Evolutionary conservation across 108 stramenopile genomes (phyloP), one percentile per base, ranked within the genome.

Genomic region (Stephanodiscus minutulus): DNA sequence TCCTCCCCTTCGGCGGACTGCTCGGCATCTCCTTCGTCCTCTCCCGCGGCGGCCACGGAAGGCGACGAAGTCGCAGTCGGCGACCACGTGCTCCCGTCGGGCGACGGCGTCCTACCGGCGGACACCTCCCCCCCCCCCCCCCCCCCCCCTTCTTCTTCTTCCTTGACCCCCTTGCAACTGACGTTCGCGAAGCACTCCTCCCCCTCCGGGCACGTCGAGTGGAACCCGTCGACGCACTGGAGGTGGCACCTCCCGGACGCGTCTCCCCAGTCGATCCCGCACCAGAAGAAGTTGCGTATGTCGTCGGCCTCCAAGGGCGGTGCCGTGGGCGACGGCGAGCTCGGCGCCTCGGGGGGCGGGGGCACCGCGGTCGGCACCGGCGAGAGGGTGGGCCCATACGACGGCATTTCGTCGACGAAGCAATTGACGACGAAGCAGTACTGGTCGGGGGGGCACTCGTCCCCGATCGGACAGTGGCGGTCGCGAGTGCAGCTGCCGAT

Each of bases 101-200:
- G 39, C 39, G 39, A 39, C 9, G 39, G 39, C 11, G 39, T 39
- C 7, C 39, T 39, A 0, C 39, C 39, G 9, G 5, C 7, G 39
- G 39, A 39, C 39, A 9, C 39, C 39, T 39, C 39, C 1, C 5
- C 39, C 7, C 11, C 39, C 1, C 39, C 39, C 5, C 9, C 39
- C 8, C n/a, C 12, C 12, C 18, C 12, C 17, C 22, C 17, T 35
- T 58, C 25, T 18, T 46, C 39, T 47, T 49, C 35, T 47, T 72
- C 39, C 39, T 39, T 9, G 39, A 72, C 52, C 54, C 71, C 71
- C 47, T 61, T 60, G 53, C 78, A 79, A 27, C 70, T 66, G 17
- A 71, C 71, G 61, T 79, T 66, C n/a, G 78, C 78, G 57, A 79
- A 79, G 53, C 78, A 79, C 48, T 79, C 50, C 50, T 79, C 78